These are phyloP conservation scores for Metschnikowia reukaufii DNA, from an alignment of 805 yeast species.

Conservation along the genomic window DNA sequence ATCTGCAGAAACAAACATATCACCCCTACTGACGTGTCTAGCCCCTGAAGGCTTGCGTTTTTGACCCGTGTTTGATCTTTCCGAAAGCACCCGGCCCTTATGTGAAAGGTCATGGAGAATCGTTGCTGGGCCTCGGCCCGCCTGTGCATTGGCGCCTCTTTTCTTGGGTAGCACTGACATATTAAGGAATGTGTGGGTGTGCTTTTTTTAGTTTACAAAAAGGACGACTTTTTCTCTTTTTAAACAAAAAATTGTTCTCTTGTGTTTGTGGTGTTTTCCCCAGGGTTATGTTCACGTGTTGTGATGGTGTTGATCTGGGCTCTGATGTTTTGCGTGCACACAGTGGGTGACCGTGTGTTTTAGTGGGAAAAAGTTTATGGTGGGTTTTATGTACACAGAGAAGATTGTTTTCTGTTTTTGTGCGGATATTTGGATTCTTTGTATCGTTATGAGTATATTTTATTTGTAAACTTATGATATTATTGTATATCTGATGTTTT, in stretches of 20 bases:
- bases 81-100: slow-evolving; percentile 31
- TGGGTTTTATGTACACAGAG: neutral
- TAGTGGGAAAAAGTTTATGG: too few species aligned
- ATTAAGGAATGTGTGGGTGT: neutral
- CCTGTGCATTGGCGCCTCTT: slow-evolving; percentile 15
- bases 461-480: too few species aligned
- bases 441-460: neutral
- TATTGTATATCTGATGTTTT: too few species aligned
- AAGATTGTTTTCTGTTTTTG: neutral
- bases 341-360: neutral
- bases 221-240: too few species aligned
- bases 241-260: neutral
- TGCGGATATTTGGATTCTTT: too few species aligned
- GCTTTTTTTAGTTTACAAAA: neutral
- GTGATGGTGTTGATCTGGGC: neutral
- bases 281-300: neutral
- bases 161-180: slow-evolving; percentile 28
- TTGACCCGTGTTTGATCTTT: slow-evolving; percentile 19
- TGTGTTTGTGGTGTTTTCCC: neutral
- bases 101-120: slow-evolving; percentile 30
- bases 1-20: slow-evolving; percentile 18
- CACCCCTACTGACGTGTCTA: slow-evolving; percentile 23
- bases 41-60: slow-evolving; percentile 25
- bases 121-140: slow-evolving; percentile 17
- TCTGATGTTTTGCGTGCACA: neutral